phyloP scores from a whole-genome alignment of 129 eudicot species.

The Flaveria linearis region DNA sequence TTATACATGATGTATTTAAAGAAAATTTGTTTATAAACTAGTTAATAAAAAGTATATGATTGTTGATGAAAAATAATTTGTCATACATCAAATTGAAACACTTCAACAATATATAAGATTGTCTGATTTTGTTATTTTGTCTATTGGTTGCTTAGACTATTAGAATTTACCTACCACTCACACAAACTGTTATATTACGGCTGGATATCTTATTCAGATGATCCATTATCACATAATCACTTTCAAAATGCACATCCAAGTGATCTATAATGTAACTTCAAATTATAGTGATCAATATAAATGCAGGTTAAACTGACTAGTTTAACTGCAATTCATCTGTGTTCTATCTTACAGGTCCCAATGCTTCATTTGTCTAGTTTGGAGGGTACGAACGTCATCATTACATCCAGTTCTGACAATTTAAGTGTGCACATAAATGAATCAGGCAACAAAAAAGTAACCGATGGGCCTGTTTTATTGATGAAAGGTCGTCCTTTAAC shows the following conservation, averaged over 20 bases:
- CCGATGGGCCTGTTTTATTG: conserved; percentile 38
- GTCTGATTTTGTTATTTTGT: neutral
- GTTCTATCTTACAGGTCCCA: conserved; percentile 37
- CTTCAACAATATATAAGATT: neutral
- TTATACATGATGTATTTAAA: neutral
- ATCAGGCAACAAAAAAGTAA: conserved; percentile 30
- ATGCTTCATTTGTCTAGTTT: conserved; percentile 34
- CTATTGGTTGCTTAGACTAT: neutral
- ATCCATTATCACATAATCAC: neutral
- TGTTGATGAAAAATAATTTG: neutral
- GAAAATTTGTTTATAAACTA: neutral
- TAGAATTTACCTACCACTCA: neutral
- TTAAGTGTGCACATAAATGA: conserved; percentile 45
- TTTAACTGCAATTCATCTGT: neutral
- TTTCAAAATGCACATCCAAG: neutral
- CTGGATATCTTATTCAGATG: neutral
- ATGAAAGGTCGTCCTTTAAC: conserved; percentile 53
- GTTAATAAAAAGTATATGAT: neutral
- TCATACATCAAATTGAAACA: neutral
- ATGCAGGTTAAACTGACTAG: neutral
- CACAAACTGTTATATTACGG: neutral
- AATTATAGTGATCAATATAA: neutral
- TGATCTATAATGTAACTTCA: neutral
- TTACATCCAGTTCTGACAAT: conserved; percentile 47
- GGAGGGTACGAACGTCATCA: conserved; percentile 36